Conservation (phyloP, 345 rosid species). For the Ceriops zippeliana region DNA sequence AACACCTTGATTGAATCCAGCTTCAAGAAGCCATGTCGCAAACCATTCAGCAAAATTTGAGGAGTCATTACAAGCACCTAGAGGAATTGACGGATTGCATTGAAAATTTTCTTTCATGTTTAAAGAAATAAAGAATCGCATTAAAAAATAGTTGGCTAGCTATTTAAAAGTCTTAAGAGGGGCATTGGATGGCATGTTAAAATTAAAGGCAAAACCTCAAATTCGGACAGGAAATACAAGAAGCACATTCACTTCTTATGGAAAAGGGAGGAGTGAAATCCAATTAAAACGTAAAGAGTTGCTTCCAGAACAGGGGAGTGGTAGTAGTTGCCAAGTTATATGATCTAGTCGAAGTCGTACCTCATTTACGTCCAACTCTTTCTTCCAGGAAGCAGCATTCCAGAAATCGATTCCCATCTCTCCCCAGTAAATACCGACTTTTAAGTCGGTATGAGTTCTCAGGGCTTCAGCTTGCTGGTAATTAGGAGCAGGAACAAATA, state of each 20-base stretch:
- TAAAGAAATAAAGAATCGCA: neutral
- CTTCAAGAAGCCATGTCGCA: conserved; percentile 61
- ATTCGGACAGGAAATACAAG: neutral
- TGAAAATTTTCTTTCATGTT: neutral
- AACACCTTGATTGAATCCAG: conserved; percentile 65
- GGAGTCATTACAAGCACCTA: conserved; percentile 98
- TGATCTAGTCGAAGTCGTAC: conserved; percentile 32
- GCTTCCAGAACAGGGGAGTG: no score
- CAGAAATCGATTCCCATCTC: conserved; percentile 76
- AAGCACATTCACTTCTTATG: neutral
- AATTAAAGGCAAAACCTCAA: no score
- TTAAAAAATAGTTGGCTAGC: no score
- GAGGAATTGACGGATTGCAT: conserved; percentile 6
- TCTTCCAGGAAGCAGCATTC: conserved; percentile 53
- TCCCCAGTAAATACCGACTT: conserved; percentile 78
- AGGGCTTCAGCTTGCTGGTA: conserved; percentile 77
- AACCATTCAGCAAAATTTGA: conserved; percentile 61
- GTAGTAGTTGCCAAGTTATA: neutral
- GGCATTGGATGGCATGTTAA: no score
- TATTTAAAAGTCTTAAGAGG: no score
- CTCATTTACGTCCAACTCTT: conserved; percentile 57
- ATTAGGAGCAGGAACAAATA: neutral
- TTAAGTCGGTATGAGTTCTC: conserved; percentile 61
- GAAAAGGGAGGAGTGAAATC: neutral
- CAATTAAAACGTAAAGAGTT: neutral